Base-by-base conservation (phyloP, 2,329 filamentous ascomycete genomes). In the Calonectria naviculata region DNA sequence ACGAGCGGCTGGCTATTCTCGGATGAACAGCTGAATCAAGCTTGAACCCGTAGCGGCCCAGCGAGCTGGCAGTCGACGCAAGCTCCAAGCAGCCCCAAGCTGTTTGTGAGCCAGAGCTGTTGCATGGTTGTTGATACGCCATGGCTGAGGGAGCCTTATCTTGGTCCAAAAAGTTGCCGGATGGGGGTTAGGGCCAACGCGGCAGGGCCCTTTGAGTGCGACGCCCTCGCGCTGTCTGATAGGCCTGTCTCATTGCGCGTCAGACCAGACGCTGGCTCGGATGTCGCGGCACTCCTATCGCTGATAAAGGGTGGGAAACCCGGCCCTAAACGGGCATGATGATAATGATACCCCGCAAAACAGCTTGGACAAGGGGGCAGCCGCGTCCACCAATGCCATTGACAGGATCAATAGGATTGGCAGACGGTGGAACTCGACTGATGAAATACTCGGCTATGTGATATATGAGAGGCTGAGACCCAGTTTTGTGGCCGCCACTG, bases 111-210 rank as follows among this genome's bases (percentile, higher is more conserved):
- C 52, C 9, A 17, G 5, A 2, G 2, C 8, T 4, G 21, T 17
- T 58, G 34, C 52, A 58, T 58, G 52, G 52, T 58, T 38, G 6
- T 38, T 58, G 52, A 58, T 28, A 34, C 29, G 34, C n/a, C 34
- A 24, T 58, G 52, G 52, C 52, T 38, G 52, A 24, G 34, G 34
- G 21, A 28, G 34, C 52, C 52, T 58, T 58, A 58, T 58, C 31
- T 58, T 58, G 52, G 52, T 58, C 52, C 34, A 58, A 58, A 58
- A 58, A 58, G 31, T 58, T 58, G 24, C 52, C 24, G 31, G 24
- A 58, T 58, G 31, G 15, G 15, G 31, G 52, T 26, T 58, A 58
- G 52, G 31, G 6, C 31, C 52, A 58, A 17, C 2, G 26, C 52
- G 52, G 52, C 52, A 56, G 12, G n/a, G 31, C 52, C 31, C 34